phyloP scores from a whole-genome alignment of 176 grass and related monocot genomes.

The Luzula sylvatica region DNA sequence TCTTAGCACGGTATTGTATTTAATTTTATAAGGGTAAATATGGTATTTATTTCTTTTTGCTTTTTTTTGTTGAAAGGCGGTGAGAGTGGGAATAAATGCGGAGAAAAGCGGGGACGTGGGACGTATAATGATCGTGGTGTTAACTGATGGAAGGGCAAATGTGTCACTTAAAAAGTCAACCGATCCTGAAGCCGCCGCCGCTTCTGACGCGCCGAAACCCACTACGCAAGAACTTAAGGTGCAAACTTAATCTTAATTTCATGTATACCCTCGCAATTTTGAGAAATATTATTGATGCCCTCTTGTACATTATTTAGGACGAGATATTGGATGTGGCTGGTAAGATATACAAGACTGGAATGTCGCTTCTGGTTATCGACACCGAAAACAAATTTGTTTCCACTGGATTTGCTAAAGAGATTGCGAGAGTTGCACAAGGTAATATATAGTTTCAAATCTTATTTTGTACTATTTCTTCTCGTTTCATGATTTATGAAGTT shows the following conservation, averaged over 20 bases:
- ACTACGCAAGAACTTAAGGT: constrained; percentile 93
- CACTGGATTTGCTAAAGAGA: constrained; percentile 97
- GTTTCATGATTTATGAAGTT: not conserved
- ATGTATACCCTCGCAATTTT: not conserved
- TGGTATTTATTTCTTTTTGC: not conserved
- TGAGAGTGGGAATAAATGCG: constrained; percentile 97
- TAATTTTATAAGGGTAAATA: constrained; percentile 11
- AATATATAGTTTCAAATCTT: constrained; percentile 2
- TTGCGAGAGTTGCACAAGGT: constrained; percentile 94
- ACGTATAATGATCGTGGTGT: constrained; percentile 93
- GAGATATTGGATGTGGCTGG: constrained; percentile 93
- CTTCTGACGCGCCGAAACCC: constrained; percentile 60
- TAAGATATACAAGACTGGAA: constrained; percentile 93
- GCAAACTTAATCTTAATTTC: not conserved
- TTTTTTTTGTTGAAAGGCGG: constrained; percentile 40
- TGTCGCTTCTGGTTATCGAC: constrained; percentile 96
- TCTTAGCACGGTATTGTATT: constrained; percentile 67
- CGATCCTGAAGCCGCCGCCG: constrained; percentile 72
- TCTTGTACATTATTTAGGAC: constrained; percentile 50
- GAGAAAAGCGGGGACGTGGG: constrained; percentile 98
- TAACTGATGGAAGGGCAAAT: constrained; percentile 96
- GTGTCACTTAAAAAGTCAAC: constrained; percentile 85
- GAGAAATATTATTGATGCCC: not conserved
- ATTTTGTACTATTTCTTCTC: not conserved
- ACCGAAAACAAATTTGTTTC: constrained; percentile 99